These are phyloP conservation scores for Claviceps arundinis DNA, from an alignment of 2,329 filamentous ascomycete species.

Conservation along the genomic window DNA sequence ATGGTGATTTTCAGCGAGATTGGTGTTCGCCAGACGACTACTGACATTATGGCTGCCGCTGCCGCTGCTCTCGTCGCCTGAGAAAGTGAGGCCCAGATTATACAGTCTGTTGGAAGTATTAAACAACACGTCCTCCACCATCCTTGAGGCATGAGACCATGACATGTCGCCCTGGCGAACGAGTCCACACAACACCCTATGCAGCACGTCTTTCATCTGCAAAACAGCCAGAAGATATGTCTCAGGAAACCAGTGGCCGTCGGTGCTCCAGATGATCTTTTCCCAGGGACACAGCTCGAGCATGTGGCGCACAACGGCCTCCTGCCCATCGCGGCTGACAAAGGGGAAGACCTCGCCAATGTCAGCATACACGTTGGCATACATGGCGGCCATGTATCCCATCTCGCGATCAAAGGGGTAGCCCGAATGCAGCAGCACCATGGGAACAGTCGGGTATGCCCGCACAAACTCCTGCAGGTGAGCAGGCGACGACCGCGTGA, in stretches of 20 bases:
- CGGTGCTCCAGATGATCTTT: slow-evolving; percentile 70
- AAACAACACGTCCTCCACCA: slow-evolving; percentile 59
- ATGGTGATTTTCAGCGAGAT: not conserved
- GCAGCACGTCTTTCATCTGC: slow-evolving; percentile 58
- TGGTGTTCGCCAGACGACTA: not conserved
- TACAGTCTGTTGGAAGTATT: slow-evolving; percentile 68
- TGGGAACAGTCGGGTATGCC: slow-evolving; percentile 52
- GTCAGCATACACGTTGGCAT: slow-evolving; percentile 69
- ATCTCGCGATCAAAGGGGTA: slow-evolving; percentile 72
- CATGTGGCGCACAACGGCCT: slow-evolving; percentile 54
- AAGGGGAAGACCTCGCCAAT: slow-evolving; percentile 74
- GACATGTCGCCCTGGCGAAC: slow-evolving; percentile 50
- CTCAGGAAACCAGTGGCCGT: slow-evolving; percentile 69
- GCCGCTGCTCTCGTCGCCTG: not conserved
- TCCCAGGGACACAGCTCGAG: slow-evolving; percentile 62
- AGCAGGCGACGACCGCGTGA: slow-evolving; percentile 59
- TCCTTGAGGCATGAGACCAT: slow-evolving; percentile 45
- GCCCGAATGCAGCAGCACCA: slow-evolving; percentile 67
- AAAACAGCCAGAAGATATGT: slow-evolving; percentile 60
- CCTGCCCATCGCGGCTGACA: slow-evolving; percentile 63
- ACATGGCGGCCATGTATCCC: slow-evolving; percentile 65
- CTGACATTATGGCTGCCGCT: not conserved
- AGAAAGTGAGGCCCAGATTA: slow-evolving; percentile 27
- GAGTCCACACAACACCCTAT: slow-evolving; percentile 54
- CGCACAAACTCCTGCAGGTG: slow-evolving; percentile 63